phyloP scores from a whole-genome alignment of 75 land plant species.

The Pinus albicaulis region DNA sequence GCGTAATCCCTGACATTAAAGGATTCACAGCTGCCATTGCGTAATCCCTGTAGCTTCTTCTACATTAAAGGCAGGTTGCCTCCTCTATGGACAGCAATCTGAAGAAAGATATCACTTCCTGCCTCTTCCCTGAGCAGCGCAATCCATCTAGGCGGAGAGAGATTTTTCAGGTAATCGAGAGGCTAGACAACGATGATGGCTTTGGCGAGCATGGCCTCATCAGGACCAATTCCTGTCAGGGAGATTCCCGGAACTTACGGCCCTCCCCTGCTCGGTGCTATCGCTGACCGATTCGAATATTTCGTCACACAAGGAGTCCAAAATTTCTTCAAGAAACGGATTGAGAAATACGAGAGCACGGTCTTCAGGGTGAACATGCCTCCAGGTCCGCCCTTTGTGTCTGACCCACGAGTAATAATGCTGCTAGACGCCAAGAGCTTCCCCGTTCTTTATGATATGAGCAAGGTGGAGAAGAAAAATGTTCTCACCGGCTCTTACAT shows the following conservation, averaged over 20 bases:
- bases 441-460: not conserved
- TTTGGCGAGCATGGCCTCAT: not conserved
- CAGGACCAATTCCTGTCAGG: not conserved
- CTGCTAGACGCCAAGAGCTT: not conserved
- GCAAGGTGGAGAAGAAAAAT: conserved; percentile 18
- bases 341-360: conserved; percentile 61
- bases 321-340: conserved; percentile 28
- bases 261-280: conserved; percentile 25
- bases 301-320: not conserved
- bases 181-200: no score
- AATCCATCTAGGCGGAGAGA: no score
- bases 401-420: conserved; percentile 22
- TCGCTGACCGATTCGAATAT: conserved; percentile 31
- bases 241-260: conserved; percentile 48
- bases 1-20: no score
- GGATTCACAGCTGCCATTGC: no score
- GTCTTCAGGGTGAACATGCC: conserved; percentile 83
- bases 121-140: no score
- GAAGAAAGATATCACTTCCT: no score
- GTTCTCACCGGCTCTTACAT: conserved; percentile 28
- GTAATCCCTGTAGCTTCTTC: no score
- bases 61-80: no score
- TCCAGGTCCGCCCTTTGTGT: conserved; percentile 67
- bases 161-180: no score
- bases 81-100: no score